phyloP scores from a whole-genome alignment of 306 rosid species.

The Castanea sativa region DNA sequence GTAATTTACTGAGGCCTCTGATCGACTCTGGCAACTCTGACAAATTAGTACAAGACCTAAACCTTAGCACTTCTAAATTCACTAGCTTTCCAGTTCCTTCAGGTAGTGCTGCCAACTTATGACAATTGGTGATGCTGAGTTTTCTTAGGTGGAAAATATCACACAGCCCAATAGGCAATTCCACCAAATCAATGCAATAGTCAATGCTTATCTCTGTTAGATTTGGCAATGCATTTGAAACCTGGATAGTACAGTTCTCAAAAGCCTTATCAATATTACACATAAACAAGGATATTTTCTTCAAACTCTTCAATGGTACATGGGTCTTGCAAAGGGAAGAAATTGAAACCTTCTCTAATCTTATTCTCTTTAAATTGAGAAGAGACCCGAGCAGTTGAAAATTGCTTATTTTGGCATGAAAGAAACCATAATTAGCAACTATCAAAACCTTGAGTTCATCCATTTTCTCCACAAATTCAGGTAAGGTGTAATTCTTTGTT shows the following conservation, averaged over 20 bases:
- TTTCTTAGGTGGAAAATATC: conserved; percentile 13
- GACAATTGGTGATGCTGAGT: conserved; percentile 29
- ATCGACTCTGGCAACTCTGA: conserved; percentile 11
- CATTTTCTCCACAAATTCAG: conserved; percentile 41
- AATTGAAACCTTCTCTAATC: conserved; percentile 40
- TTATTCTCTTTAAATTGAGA: conserved; percentile 45
- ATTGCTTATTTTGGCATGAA: conserved; percentile 27
- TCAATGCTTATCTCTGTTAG: conserved; percentile 33
- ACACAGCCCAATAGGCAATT: conserved; percentile 15
- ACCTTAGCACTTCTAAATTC: conserved; percentile 22
- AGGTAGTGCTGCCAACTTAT: conserved; percentile 19
- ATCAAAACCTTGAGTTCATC: conserved; percentile 43
- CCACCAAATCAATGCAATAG: conserved; percentile 24
- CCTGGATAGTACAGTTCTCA: not conserved
- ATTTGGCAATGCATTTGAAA: conserved; percentile 25
- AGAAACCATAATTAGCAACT: conserved; percentile 36
- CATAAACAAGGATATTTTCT: conserved; percentile 31
- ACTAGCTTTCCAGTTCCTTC: conserved; percentile 16
- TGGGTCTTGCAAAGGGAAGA: not conserved
- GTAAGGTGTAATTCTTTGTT: conserved; percentile 39
- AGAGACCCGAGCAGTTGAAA: conserved; percentile 30
- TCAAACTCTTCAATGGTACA: conserved; percentile 4
- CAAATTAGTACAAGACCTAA: conserved; percentile 31
- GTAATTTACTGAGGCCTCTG: not conserved
- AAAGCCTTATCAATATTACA: conserved; percentile 29